Evolutionary conservation across 768 basidiomycete genomes (phyloP).

Genomic region (Xerocomellus intermedius): DNA sequence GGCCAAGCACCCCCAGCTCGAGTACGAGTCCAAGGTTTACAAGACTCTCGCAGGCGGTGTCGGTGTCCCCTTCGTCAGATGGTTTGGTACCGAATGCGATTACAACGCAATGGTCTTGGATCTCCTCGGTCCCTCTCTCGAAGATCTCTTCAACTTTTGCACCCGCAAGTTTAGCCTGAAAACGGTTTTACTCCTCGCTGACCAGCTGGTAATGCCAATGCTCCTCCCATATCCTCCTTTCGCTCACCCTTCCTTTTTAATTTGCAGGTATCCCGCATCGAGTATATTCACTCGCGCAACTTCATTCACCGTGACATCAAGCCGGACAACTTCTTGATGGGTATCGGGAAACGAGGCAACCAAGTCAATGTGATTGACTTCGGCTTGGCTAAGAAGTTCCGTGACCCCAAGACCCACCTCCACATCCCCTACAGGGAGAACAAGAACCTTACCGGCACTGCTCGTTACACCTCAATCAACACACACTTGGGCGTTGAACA

Average conservation of each 20-base stretch:
- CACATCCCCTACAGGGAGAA: constrained; percentile 99
- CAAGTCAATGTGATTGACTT: constrained; percentile 99
- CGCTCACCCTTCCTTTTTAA: constrained; percentile 23
- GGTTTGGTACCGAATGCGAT: constrained; percentile 94
- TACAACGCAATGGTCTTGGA: constrained; percentile 99
- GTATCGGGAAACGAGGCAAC: constrained; percentile 98
- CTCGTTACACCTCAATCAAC: constrained; percentile 99
- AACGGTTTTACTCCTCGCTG: constrained; percentile 94
- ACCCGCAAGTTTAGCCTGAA: constrained; percentile 98
- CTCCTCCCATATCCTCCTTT: constrained; percentile 35
- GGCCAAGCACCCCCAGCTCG: constrained; percentile 99
- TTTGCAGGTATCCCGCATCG: constrained; percentile 91
- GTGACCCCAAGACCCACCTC: constrained; percentile 98
- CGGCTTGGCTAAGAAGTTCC: constrained; percentile 98
- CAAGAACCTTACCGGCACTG: constrained; percentile 99
- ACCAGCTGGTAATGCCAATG: constrained; percentile 68
- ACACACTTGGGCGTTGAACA: constrained; percentile 98
- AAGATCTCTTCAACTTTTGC: constrained; percentile 92
- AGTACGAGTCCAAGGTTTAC: constrained; percentile 94
- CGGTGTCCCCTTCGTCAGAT: constrained; percentile 96
- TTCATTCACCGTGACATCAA: constrained; percentile 99
- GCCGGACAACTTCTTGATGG: constrained; percentile 99
- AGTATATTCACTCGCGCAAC: constrained; percentile 99
- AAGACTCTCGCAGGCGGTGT: constrained; percentile 99
- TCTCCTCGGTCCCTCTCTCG: constrained; percentile 88